phyloP scores from a whole-genome alignment of 176 grass and related monocot species.

The Phoenix dactylifera region DNA sequence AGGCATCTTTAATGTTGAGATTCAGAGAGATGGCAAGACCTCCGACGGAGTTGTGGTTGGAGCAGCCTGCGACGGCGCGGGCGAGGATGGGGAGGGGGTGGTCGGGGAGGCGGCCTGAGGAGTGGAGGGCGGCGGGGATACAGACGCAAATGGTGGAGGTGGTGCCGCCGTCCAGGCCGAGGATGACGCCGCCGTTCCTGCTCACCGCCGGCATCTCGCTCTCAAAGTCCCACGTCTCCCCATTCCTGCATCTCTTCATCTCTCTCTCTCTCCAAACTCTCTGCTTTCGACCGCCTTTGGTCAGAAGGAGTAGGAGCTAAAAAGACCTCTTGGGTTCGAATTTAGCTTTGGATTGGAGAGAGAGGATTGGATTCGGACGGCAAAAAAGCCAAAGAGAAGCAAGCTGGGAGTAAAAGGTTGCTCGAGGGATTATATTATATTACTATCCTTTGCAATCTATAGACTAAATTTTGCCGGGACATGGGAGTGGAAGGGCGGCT shows the following conservation, averaged over 20 bases:
- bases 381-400: too few relatives aligned
- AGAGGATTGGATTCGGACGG: too few relatives aligned
- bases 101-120: slow-evolving; percentile 21
- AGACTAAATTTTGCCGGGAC: too few relatives aligned
- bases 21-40: slow-evolving; percentile 24
- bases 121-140: slow-evolving; percentile 50
- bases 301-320: too few relatives aligned
- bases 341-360: too few relatives aligned
- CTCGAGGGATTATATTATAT: too few relatives aligned
- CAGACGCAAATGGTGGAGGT: slow-evolving; percentile 97
- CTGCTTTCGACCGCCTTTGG: too few relatives aligned
- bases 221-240: slow-evolving; percentile 41
- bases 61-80: slow-evolving; percentile 74
- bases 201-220: slow-evolving; percentile 14
- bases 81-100: slow-evolving; percentile 49
- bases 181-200: slow-evolving; percentile 44
- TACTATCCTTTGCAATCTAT: too few relatives aligned
- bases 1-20: background rate
- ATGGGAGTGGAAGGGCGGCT: too few relatives aligned
- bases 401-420: too few relatives aligned
- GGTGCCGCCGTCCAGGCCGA: slow-evolving; percentile 92
- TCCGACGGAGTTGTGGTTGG: slow-evolving; percentile 96
- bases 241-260: slow-evolving; percentile 68
- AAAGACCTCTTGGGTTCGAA: too few relatives aligned
- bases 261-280: too few relatives aligned